phyloP scores from a whole-genome alignment of 768 basidiomycete species.

The Trichaptum fuscoviolaceum region DNA sequence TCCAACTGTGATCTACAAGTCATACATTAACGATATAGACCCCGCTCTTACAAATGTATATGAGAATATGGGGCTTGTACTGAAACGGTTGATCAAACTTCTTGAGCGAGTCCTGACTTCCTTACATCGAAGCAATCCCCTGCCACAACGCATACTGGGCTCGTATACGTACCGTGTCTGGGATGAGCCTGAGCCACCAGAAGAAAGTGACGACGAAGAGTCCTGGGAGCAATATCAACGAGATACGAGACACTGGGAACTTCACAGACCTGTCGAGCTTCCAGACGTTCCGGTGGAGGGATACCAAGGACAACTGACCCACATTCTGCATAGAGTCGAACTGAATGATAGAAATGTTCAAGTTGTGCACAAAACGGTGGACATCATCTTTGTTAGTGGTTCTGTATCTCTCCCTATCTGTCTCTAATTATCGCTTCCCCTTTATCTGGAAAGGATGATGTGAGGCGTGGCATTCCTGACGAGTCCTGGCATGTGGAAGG shows the following conservation, averaged over 20 bases:
- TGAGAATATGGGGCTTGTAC: slow-evolving; percentile 25
- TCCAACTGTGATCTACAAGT: slow-evolving; percentile 26
- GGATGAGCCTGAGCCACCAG: slow-evolving; percentile 46
- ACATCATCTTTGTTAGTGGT: slow-evolving; percentile 36
- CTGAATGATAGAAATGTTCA: slow-evolving; percentile 36
- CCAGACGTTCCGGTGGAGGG: slow-evolving; percentile 39
- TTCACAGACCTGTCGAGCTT: slow-evolving; percentile 38
- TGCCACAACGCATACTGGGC: slow-evolving; percentile 37
- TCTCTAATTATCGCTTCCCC: slow-evolving; percentile 6
- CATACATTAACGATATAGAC: slow-evolving; percentile 53
- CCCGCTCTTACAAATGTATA: slow-evolving; percentile 29
- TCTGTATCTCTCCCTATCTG: background rate
- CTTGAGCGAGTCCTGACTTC: slow-evolving; percentile 51
- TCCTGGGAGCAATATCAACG: slow-evolving; percentile 39
- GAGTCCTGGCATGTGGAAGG: slow-evolving; percentile 47
- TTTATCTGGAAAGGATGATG: slow-evolving; percentile 24
- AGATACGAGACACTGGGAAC: slow-evolving; percentile 37
- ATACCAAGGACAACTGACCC: slow-evolving; percentile 43
- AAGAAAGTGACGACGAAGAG: slow-evolving; percentile 44
- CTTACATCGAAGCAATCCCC: slow-evolving; percentile 43
- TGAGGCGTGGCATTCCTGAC: slow-evolving; percentile 27
- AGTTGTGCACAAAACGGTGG: slow-evolving; percentile 36
- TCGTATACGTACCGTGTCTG: slow-evolving; percentile 36
- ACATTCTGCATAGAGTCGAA: slow-evolving; percentile 31
- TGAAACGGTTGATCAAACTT: slow-evolving; percentile 37